These are phyloP conservation scores for Cladophialophora bantiana DNA, from an alignment of 2,329 filamentous ascomycete species.

Conservation along the genomic window DNA sequence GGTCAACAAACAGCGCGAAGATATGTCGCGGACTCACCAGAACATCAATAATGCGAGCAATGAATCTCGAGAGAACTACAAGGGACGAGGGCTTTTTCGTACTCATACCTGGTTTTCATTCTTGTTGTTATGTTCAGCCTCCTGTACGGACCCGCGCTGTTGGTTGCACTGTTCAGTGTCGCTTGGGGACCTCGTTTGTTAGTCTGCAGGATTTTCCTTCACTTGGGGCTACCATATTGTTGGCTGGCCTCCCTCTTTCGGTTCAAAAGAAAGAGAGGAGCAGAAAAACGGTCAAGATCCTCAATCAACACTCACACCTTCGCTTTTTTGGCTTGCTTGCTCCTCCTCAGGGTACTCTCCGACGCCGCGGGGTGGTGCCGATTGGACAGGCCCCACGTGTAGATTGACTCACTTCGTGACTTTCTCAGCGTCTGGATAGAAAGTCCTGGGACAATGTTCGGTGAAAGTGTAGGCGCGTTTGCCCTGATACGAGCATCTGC, in stretches of 20 bases:
- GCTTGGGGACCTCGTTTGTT: constrained; percentile 6
- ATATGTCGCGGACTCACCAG: not conserved
- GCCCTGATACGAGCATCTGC: too few species aligned
- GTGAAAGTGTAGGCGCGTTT: too few species aligned
- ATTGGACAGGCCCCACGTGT: too few species aligned
- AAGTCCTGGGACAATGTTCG: too few species aligned
- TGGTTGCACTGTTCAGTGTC: not conserved
- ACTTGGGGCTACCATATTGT: constrained; percentile 10
- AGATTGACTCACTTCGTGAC: too few species aligned
- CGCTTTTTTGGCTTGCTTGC: constrained; percentile 9
- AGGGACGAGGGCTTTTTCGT: not conserved
- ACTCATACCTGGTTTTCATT: not conserved
- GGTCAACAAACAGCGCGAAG: not conserved
- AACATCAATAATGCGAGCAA: not conserved
- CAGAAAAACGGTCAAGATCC: constrained; percentile 1
- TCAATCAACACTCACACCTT: constrained; percentile 12
- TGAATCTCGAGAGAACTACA: not conserved
- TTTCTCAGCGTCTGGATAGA: too few species aligned
- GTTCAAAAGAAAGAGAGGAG: not conserved
- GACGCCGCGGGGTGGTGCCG: not conserved
- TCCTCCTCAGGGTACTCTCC: not conserved
- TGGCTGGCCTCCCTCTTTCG: not conserved
- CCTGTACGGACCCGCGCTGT: too few species aligned
- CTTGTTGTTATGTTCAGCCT: not conserved
- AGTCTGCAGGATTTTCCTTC: constrained; percentile 7